These are phyloP conservation scores for Gracilaria domingensis DNA, from an alignment of 23 red algal genomes.

Conservation along the genomic window DNA sequence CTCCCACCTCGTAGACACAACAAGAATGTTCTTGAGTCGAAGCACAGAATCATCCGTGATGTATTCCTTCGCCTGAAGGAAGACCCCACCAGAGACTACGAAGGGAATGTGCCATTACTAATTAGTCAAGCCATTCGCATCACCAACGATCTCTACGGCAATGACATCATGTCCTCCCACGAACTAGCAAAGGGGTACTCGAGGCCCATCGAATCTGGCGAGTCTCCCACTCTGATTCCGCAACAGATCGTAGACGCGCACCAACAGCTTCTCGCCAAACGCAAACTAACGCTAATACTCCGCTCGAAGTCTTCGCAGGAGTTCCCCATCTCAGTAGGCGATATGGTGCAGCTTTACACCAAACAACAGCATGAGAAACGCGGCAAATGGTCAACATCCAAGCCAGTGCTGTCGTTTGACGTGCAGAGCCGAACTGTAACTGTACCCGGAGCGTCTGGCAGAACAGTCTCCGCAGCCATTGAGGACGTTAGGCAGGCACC, in stretches of 20 bases:
- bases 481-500: constrained; percentile 26
- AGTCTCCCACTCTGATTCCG: not conserved
- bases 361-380: constrained; percentile 18
- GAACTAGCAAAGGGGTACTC: constrained; percentile 43
- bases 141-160: constrained; percentile 43
- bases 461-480: not conserved
- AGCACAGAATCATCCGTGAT: constrained; percentile 24
- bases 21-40: constrained; percentile 51
- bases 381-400: not conserved
- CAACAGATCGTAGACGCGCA: not conserved
- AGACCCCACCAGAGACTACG: too few species aligned
- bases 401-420: constrained; percentile 22
- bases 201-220: constrained; percentile 3
- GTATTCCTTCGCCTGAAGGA: constrained; percentile 23
- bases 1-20: constrained; percentile 26
- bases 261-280: constrained; percentile 28
- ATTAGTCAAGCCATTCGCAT: constrained; percentile 16
- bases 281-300: constrained; percentile 42
- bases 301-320: constrained; percentile 10
- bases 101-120: too few species aligned
- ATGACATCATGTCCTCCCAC: constrained; percentile 25
- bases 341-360: constrained; percentile 28
- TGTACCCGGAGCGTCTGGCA: not conserved
- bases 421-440: not conserved
- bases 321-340: constrained; percentile 24